Conservation (phyloP, 345 rosid species). For the Trapa bicornis region DNA sequence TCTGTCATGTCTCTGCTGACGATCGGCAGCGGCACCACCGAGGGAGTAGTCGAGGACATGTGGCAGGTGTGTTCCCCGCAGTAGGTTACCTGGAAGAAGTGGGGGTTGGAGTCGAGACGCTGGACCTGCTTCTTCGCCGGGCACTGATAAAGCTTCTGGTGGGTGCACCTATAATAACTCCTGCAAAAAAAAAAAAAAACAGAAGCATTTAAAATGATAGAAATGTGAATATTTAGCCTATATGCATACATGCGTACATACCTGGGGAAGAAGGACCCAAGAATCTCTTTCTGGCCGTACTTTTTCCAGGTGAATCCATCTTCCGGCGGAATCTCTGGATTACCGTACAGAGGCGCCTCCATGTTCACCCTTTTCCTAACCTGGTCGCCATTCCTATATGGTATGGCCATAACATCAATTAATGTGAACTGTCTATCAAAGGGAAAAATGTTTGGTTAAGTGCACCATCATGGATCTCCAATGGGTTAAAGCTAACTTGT, state of each 20-base stretch:
- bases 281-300: conserved; percentile 84
- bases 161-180: conserved; percentile 82
- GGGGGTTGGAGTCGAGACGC: conserved; percentile 51
- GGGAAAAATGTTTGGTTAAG: not conserved
- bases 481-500: no score
- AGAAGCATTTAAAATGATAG: no score
- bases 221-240: no score
- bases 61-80: conserved; percentile 63
- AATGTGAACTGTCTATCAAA: not conserved
- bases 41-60: conserved; percentile 45
- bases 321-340: conserved; percentile 61
- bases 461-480: no score
- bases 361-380: conserved; percentile 24
- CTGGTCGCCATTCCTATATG: conserved; percentile 26
- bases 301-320: conserved; percentile 79
- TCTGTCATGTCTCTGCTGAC: not conserved
- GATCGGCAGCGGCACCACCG: conserved; percentile 9
- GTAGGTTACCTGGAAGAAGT: conserved; percentile 49
- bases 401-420: not conserved
- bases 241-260: conserved; percentile 9
- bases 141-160: conserved; percentile 64
- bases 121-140: conserved; percentile 88
- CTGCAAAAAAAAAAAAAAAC: conserved; percentile 18
- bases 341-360: conserved; percentile 50
- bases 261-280: conserved; percentile 65